Conservation (phyloP, 225 moss, liverwort and hornwort species). For the Bryoerythrophyllum caledonicum region DNA sequence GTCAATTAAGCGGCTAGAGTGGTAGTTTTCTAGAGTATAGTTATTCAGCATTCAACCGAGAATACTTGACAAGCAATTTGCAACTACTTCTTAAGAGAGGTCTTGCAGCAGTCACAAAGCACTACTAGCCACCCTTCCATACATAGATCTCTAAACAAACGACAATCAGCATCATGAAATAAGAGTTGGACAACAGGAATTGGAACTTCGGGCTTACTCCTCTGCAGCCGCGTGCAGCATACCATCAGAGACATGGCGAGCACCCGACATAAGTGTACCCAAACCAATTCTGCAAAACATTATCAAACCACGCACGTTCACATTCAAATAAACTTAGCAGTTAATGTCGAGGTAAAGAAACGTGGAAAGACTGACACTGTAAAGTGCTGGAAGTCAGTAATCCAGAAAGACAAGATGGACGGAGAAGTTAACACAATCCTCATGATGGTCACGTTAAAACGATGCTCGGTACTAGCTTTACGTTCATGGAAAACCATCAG, state of each 20-base stretch:
- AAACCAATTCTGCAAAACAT: conserved; percentile 74
- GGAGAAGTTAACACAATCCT: background rate
- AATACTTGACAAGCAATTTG: background rate
- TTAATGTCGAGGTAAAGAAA: background rate
- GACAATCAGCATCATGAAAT: background rate
- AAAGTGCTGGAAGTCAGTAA: background rate
- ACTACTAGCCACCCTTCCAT: background rate
- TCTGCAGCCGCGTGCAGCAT: conserved; percentile 98
- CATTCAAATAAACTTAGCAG: conserved; percentile 5
- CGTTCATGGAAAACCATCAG: background rate
- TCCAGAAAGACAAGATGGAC: conserved; percentile 5
- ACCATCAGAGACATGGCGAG: conserved; percentile 72
- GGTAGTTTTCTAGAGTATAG: background rate
- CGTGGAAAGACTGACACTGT: background rate
- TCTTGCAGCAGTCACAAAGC: background rate
- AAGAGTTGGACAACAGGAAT: background rate
- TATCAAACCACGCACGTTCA: conserved; percentile 10
- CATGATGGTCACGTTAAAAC: too few relatives aligned
- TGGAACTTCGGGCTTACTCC: conserved; percentile 41
- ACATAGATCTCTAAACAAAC: conserved; percentile 8
- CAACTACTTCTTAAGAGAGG: background rate
- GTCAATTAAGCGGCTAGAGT: background rate
- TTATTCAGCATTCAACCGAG: background rate
- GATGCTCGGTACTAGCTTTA: background rate
- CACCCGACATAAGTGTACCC: conserved; percentile 77